Conservation (phyloP, 78 protist genomes). For the slime mould (Dictyostelium discoideum) region DNA sequence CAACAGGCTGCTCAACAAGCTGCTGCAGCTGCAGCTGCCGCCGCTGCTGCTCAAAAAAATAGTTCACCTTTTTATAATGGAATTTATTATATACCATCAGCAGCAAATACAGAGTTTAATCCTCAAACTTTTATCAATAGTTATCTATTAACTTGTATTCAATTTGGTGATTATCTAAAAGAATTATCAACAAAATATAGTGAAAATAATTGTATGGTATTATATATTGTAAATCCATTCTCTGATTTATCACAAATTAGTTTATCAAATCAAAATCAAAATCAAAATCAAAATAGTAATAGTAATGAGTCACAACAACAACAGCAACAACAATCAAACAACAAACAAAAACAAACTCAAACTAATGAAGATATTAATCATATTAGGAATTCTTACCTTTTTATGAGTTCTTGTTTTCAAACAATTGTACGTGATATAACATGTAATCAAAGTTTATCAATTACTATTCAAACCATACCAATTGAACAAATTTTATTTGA, state of each 20-base stretch:
- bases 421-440: slow-evolving; percentile 38
- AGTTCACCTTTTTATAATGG: slow-evolving; percentile 22
- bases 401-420: slow-evolving; percentile 39
- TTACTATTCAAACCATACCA: slow-evolving; percentile 53
- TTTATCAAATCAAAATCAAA: background rate
- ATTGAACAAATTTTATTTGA: slow-evolving; percentile 62
- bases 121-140: slow-evolving; percentile 6
- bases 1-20: slow-evolving; percentile 28
- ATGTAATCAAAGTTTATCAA: slow-evolving; percentile 14
- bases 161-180: slow-evolving; percentile 43
- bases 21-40: background rate
- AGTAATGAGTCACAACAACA: background rate
- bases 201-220: slow-evolving; percentile 53
- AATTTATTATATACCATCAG: slow-evolving; percentile 42
- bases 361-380: slow-evolving; percentile 4
- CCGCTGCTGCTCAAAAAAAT: background rate
- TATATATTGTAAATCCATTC: slow-evolving; percentile 71
- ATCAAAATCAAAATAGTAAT: too few species aligned
- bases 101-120: background rate
- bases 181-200: slow-evolving; percentile 32
- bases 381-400: background rate
- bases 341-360: background rate
- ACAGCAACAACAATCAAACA: background rate
- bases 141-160: background rate
- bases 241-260: slow-evolving; percentile 25